A percentile compares a stretch with the other conserved stretches of the same genome.
These are phyloP conservation scores for Fusarium citri DNA, from an alignment of 2,329 filamentous ascomycete species.

Conservation along the genomic window DNA sequence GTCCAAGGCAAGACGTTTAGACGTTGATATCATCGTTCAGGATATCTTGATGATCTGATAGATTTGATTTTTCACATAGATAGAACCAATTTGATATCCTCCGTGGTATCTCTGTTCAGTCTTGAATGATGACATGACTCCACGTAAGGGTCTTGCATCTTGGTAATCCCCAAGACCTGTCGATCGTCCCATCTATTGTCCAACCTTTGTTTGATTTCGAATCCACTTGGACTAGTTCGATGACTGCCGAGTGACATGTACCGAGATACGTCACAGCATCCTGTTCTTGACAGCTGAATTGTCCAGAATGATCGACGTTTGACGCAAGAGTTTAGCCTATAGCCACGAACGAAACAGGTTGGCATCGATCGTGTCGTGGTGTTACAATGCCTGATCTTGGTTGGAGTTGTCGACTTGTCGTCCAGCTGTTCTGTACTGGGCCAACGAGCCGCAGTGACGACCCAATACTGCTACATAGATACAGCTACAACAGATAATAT, in stretches of 20 bases:
- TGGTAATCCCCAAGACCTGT: neutral
- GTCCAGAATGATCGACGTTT: constrained; percentile 16
- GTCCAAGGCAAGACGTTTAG: neutral
- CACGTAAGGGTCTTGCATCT: constrained; percentile 1
- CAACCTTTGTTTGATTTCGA: neutral
- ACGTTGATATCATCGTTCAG: neutral
- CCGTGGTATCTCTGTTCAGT: neutral
- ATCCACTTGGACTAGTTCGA: neutral
- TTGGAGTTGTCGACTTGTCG: neutral
- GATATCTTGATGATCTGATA: neutral
- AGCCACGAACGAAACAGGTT: neutral
- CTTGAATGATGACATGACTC: neutral
- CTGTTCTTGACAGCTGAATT: neutral
- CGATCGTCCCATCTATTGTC: neutral
- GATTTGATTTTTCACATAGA: neutral
- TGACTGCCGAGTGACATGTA: constrained; percentile 17
- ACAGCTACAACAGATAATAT: neutral
- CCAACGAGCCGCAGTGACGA: constrained; percentile 8
- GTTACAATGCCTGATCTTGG: constrained; percentile 8
- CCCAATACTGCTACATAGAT: constrained; percentile 4
- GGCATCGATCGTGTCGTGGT: constrained; percentile 4
- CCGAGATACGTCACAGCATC: constrained; percentile 22
- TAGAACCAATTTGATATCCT: neutral
- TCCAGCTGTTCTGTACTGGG: neutral
- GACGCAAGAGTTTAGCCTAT: constrained; percentile 18